Base-by-base conservation (phyloP, 73 alveolate genomes). In the Tetrahymena malaccensis region DNA sequence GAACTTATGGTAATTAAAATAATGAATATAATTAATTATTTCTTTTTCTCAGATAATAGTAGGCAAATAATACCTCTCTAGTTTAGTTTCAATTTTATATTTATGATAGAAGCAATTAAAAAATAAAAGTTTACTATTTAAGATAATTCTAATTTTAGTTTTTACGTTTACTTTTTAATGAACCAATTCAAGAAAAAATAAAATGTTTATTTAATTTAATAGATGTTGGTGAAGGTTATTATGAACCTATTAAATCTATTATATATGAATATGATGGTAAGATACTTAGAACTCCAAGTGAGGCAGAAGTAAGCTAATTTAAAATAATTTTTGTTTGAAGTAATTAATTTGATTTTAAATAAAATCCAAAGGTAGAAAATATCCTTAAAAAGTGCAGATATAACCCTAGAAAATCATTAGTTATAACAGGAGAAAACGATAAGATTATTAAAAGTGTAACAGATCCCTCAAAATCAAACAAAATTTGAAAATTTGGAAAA, bases 201-300 rank as follows among this genome's bases (percentile, higher is more conserved):
- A 15, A 50, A 50, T 50, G 27, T 11, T 50, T 19, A 50, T 13
- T 50, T 50, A 2, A 50, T 50, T 21, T n/a, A 85, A 43, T 56
- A 95, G 97, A 98, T 94, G 98, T 98, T 84, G 99, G 99, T 27
- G 99, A 98, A 96, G 99, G 99, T 21, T 98, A 97, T 97, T 98
- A 97, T 96, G 99, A 98, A 43, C 99, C 99, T 94, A 98, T 98
- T 38, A 98, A 98, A 97, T 97, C 99, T 21, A 97, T 97, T 13
- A 97, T 98, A 35, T 98, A 96, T 84, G 97, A 97, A 83, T 98
- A 98, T 96, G 99, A 98, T 89, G 98, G 98, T 85, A 96, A 97
- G 33, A 97, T 96, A 85, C 93, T 96, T 94, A 96, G 99, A 95
- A 99, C 98, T 84, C 98, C 98, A 22, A 98, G 97, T 93, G 98